A percentile compares a stretch with the other conserved stretches of the same genome.
Evolutionary conservation across 2,329 filamentous ascomycete genomes (phyloP).

Genomic region (Ophiostoma quercus): DNA sequence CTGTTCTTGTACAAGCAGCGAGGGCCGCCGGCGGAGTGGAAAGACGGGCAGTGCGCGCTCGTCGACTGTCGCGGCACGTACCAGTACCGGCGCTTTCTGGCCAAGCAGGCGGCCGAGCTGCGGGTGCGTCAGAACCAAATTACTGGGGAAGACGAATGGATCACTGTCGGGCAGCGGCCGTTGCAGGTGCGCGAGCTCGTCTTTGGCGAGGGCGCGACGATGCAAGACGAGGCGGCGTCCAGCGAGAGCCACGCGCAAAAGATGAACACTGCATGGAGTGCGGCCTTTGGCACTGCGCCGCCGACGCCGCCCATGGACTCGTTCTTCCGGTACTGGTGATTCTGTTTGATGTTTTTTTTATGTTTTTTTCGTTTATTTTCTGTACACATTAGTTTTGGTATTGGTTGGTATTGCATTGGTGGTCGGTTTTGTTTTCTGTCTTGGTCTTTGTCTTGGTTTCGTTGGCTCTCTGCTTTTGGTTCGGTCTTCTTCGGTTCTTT

Average conservation of each 20-base stretch:
- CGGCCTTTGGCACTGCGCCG: not conserved
- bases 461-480: not conserved
- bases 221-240: slow-evolving; percentile 13
- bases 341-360: not conserved
- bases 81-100: slow-evolving; percentile 23
- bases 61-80: slow-evolving; percentile 24
- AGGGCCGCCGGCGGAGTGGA: slow-evolving; percentile 19
- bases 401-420: not conserved
- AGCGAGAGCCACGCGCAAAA: not conserved
- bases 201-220: slow-evolving; percentile 18
- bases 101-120: slow-evolving; percentile 20
- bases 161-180: slow-evolving; percentile 21
- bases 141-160: slow-evolving; percentile 15
- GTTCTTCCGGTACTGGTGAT: slow-evolving; percentile 1
- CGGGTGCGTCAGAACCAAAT: not conserved
- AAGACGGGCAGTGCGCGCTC: slow-evolving; percentile 21
- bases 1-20: slow-evolving; percentile 22
- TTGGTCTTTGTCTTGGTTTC: not conserved
- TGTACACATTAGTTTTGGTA: not conserved
- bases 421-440: not conserved
- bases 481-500: not conserved
- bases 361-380: not conserved
- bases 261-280: not conserved
- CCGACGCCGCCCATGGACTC: slow-evolving; percentile 13
- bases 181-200: slow-evolving; percentile 22